Evolutionary conservation across 1,139 yeast genomes (phyloP).

Genomic region (Candida labiduridarum): DNA sequence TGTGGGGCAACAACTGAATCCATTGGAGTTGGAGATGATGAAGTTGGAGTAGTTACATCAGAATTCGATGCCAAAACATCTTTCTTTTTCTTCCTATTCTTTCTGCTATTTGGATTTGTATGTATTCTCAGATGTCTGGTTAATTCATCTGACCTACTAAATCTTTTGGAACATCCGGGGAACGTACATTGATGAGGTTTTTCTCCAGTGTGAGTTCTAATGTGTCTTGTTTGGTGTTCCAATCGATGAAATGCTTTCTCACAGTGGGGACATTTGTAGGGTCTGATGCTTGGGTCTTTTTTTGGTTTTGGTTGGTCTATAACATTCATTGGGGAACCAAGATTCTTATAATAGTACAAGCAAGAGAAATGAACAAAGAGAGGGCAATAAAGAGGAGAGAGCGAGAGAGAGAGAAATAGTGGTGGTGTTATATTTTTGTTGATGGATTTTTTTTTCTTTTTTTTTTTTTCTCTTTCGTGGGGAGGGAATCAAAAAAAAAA

Average conservation of each 20-base stretch:
- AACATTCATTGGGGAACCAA: not conserved
- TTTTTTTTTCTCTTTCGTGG: not conserved
- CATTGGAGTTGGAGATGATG: conserved; percentile 1
- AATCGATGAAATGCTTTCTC: conserved; percentile 63
- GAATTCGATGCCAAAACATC: conserved; percentile 1
- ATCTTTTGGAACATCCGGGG: conserved; percentile 67
- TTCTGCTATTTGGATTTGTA: conserved; percentile 53
- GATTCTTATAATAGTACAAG: not conserved
- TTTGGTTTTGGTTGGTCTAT: conserved; percentile 18
- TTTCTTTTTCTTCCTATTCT: conserved; percentile 33
- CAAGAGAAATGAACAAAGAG: not conserved
- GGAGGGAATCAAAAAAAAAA: not conserved
- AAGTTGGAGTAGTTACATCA: not conserved
- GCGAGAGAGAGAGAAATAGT: not conserved
- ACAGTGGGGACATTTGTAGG: conserved; percentile 64
- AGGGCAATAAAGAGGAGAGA: not conserved
- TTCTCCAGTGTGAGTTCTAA: conserved; percentile 71
- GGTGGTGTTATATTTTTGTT: conserved; percentile 4
- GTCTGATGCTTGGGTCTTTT: conserved; percentile 32
- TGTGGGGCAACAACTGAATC: not conserved
- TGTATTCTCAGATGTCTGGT: conserved; percentile 70
- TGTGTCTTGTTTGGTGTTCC: conserved; percentile 73
- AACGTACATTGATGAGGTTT: conserved; percentile 74
- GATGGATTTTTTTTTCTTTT: conserved; percentile 3
- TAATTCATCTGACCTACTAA: conserved; percentile 68